Evolutionary conservation across 805 yeast species (phyloP).

Genomic region (Pichia exigua): DNA sequence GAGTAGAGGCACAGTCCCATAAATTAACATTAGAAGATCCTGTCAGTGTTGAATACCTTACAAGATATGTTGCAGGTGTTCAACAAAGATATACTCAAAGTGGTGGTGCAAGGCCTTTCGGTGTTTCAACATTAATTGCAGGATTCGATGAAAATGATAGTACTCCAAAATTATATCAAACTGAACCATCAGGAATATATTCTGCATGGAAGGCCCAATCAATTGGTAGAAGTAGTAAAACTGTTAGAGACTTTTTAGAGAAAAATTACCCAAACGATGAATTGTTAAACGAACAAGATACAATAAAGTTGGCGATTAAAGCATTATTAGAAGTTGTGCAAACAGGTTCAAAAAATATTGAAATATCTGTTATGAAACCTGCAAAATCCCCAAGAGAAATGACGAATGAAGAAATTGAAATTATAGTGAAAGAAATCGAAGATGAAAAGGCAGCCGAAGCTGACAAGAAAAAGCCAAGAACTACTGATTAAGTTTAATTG

Average conservation of each 20-base stretch:
- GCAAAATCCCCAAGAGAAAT: slow-evolving; percentile 50
- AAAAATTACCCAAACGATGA: slow-evolving; percentile 51
- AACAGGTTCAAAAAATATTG: slow-evolving; percentile 95
- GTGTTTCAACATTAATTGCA: slow-evolving; percentile 89
- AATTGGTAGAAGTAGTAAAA: slow-evolving; percentile 89
- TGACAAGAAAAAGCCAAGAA: slow-evolving; percentile 54
- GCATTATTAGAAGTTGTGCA: slow-evolving; percentile 93
- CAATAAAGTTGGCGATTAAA: slow-evolving; percentile 75
- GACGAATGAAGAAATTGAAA: slow-evolving; percentile 63
- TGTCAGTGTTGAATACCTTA: slow-evolving; percentile 82
- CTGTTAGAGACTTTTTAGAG: slow-evolving; percentile 92
- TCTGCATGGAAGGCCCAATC: slow-evolving; percentile 98
- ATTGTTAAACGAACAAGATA: slow-evolving; percentile 49
- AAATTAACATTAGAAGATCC: slow-evolving; percentile 91
- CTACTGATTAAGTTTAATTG: slow-evolving; percentile 13
- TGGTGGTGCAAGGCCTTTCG: slow-evolving; percentile 98
- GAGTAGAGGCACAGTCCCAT: slow-evolving; percentile 95
- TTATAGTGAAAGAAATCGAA: slow-evolving; percentile 74
- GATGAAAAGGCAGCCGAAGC: slow-evolving; percentile 80
- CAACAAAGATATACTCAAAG: slow-evolving; percentile 96
- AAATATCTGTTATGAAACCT: slow-evolving; percentile 79
- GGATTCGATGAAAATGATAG: slow-evolving; percentile 87
- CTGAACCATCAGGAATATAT: slow-evolving; percentile 96
- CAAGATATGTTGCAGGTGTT: slow-evolving; percentile 94
- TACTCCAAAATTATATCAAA: slow-evolving; percentile 79